Conservation (phyloP, 73 alveolate genomes). For the Paramecium sexaurelia region DNA sequence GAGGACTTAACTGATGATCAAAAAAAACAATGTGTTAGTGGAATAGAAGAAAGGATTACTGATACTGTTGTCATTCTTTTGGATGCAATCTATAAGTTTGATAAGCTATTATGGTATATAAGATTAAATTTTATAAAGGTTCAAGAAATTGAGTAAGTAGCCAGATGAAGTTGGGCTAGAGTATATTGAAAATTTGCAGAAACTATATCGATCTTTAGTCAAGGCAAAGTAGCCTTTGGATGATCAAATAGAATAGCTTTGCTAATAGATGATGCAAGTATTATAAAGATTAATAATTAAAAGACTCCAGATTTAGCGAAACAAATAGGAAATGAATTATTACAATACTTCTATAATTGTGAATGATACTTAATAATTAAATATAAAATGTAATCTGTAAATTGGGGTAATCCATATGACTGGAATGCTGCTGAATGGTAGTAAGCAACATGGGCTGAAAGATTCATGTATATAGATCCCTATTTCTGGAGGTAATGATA, state of each 20-base stretch:
- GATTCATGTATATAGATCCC: slow-evolving; percentile 43
- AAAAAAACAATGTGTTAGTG: neutral
- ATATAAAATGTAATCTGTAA: neutral
- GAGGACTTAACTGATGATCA: neutral
- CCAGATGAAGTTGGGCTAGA: slow-evolving; percentile 24
- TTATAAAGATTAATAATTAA: neutral
- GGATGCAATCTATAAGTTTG: slow-evolving; percentile 24
- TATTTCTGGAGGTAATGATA: slow-evolving; percentile 38
- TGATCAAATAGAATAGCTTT: slow-evolving; percentile 12
- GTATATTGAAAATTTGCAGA: slow-evolving; percentile 34
- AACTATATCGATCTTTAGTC: neutral
- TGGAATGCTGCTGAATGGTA: slow-evolving; percentile 39
- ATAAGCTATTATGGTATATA: slow-evolving; percentile 17
- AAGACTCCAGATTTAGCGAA: slow-evolving; percentile 60
- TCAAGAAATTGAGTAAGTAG: neutral
- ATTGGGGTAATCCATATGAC: slow-evolving; percentile 55
- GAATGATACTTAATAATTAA: slow-evolving; percentile 48
- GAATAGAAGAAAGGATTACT: neutral
- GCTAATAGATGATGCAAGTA: slow-evolving; percentile 33
- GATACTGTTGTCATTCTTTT: neutral
- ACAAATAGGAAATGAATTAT: slow-evolving; percentile 42
- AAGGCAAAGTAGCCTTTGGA: neutral
- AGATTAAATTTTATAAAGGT: neutral
- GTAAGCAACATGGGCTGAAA: slow-evolving; percentile 41
- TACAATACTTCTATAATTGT: neutral